Base-by-base conservation (phyloP, 208 protist genomes). In the Jaenimonas drosophilae region DNA sequence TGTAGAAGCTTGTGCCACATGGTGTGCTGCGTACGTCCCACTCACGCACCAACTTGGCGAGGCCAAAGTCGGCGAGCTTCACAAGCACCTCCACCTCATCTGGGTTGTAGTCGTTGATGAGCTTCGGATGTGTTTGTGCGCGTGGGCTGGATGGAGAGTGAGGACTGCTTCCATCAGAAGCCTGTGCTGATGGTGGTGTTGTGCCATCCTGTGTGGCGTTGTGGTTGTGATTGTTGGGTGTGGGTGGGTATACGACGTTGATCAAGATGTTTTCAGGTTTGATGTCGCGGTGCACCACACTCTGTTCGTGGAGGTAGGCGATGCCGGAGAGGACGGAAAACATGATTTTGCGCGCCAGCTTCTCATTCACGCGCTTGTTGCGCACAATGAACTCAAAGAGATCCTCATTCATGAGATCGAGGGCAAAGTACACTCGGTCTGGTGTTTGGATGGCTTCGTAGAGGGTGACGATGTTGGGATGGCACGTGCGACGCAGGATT, bases 211-310 rank as follows among this genome's bases (percentile, higher is more conserved):
- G n/a, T n/a, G n/a, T n/a, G n/a, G n/a, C n/a, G n/a, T n/a, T n/a
- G 21, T 72, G 57, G 14, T 78, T 40, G 4, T 58, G 49, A 44
- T 83, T 71, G 25, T 66, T 49, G 21, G 36, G 55, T 24, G 47
- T 26, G 9, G 25, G 24, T 14, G 17, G 53, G 33, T 78, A 44
- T 27, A 41, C 57, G 40, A 63, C 64, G 42, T 87, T 78, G 33
- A 91, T 70, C 12, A 92, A 62, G 32, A 92, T 83, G 47, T 92
- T 92, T 44, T 92, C 84, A n/a, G 84, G 84, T 56, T 92, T 92
- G 54, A 92, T 88, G 59, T 92, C 84, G 26, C 84, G 79, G 58
- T 93, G 85, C 11, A 89, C 70, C 34, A 93, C 70, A 48, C 61
- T 76, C 48, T 87, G 68, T 41, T 78, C 65, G 48, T 93, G 85